Percentiles rank a stretch among this genome's conserved stretches.
These are phyloP conservation scores for Vitis hybrid DNA, from an alignment of 177 flowering plant genomes.

Conservation along the genomic window DNA sequence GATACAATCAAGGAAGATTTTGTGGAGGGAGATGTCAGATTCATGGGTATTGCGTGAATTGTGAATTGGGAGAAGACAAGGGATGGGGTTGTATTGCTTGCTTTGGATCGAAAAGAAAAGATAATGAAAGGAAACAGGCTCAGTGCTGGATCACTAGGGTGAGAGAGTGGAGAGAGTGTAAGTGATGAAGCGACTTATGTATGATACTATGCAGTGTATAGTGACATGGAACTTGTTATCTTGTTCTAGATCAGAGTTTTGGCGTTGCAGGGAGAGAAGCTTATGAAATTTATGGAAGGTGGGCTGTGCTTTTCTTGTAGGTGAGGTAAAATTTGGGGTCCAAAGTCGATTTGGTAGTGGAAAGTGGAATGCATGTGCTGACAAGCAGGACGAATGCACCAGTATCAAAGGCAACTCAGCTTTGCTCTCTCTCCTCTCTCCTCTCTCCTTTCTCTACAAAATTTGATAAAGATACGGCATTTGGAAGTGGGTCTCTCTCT, in stretches of 20 bases:
- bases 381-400: conserved; percentile 50
- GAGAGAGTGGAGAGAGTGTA: background rate
- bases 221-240: background rate
- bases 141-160: background rate
- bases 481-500: conserved; percentile 37
- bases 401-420: conserved; percentile 62
- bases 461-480: conserved; percentile 15
- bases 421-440: conserved; percentile 41
- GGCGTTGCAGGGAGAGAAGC: conserved; percentile 8
- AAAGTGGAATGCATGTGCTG: conserved; percentile 97
- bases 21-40: conserved; percentile 3
- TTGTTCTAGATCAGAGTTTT: too few species aligned
- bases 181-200: background rate
- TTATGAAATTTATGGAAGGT: conserved; percentile 34
- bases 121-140: background rate
- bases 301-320: conserved; percentile 51
- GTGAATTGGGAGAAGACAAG: background rate
- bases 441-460: conserved; percentile 24
- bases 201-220: background rate
- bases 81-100: background rate
- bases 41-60: conserved; percentile 12
- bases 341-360: conserved; percentile 74
- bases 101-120: background rate
- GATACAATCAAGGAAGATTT: conserved; percentile 3
- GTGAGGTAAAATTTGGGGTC: conserved; percentile 57